These are phyloP conservation scores for Cryphonectria parasitica DNA, from an alignment of 2,329 filamentous ascomycete genomes.

Conservation along the genomic window DNA sequence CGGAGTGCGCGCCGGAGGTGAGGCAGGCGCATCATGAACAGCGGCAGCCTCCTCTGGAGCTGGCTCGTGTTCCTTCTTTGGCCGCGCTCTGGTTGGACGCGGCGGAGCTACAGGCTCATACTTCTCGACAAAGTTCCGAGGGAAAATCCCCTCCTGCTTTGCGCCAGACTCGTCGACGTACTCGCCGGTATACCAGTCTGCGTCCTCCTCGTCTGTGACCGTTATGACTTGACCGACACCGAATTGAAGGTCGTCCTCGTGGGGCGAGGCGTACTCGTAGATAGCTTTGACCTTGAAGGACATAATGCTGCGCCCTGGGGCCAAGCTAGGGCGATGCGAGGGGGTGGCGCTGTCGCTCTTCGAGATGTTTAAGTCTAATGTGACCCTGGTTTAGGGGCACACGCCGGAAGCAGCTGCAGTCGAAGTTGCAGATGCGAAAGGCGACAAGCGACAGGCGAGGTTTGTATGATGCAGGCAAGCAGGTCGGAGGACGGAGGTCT, in stretches of 20 bases:
- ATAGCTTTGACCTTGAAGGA: conserved; percentile 94
- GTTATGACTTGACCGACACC: conserved; percentile 85
- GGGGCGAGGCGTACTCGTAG: conserved; percentile 89
- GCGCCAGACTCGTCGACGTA: conserved; percentile 76
- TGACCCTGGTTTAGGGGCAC: conserved; percentile 19
- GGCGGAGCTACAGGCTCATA: conserved; percentile 91
- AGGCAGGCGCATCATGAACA: conserved; percentile 34
- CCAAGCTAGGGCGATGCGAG: conserved; percentile 15
- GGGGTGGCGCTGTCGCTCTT: conserved; percentile 13
- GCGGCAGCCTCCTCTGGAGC: conserved; percentile 28
- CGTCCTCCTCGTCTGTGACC: conserved; percentile 89
- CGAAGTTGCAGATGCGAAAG: neutral
- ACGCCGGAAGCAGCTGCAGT: neutral
- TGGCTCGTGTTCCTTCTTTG: conserved; percentile 61
- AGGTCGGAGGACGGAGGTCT: conserved; percentile 5
- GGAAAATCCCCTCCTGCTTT: conserved; percentile 86
- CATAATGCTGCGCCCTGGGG: conserved; percentile 55
- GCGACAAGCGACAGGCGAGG: neutral
- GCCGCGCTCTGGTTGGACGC: conserved; percentile 73
- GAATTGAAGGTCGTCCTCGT: conserved; percentile 95
- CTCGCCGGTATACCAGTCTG: conserved; percentile 91
- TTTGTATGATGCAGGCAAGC: conserved; percentile 6
- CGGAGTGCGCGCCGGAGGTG: conserved; percentile 32
- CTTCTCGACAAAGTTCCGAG: conserved; percentile 95
- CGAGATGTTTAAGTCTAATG: neutral